Conservation (phyloP, 2,329 filamentous ascomycete species). For the Endocalyx cinctus region DNA sequence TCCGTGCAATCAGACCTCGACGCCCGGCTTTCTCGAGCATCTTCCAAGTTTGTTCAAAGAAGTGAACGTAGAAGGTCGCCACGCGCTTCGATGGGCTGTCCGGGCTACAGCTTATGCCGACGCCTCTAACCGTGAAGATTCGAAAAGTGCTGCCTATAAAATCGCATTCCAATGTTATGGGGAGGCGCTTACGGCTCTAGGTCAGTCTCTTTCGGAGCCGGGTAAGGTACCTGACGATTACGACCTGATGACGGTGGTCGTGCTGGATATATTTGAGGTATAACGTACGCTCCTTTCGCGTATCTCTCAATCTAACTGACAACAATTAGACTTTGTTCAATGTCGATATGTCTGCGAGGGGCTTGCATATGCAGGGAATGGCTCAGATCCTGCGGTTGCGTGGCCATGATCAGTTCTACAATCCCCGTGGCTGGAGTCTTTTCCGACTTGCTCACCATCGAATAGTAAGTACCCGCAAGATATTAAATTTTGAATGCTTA, state of each 20-base stretch:
- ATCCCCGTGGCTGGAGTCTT: conserved; percentile 33
- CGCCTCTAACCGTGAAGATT: conserved; percentile 20
- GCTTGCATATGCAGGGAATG: conserved; percentile 35
- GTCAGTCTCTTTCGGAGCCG: conserved; percentile 24
- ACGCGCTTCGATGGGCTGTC: conserved; percentile 33
- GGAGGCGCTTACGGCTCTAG: conserved; percentile 28
- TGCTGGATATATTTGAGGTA: conserved; percentile 37
- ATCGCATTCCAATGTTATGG: conserved; percentile 32
- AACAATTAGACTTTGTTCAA: conserved; percentile 28
- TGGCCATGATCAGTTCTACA: conserved; percentile 29
- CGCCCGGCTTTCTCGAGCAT: conserved; percentile 35
- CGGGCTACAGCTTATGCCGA: conserved; percentile 32
- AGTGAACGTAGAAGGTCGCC: conserved; percentile 31
- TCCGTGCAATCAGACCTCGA: conserved; percentile 30
- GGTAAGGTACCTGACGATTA: conserved; percentile 33
- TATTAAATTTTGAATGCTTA: neutral
- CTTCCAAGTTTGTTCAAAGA: conserved; percentile 30
- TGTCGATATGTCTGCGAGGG: conserved; percentile 17
- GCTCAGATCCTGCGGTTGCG: conserved; percentile 34
- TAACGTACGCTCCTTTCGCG: neutral
- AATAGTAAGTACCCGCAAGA: conserved; percentile 20
- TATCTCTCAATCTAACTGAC: conserved; percentile 1
- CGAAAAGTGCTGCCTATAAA: conserved; percentile 16
- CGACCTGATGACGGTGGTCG: conserved; percentile 35
- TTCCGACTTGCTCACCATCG: conserved; percentile 36